Percentiles rank a stretch among this genome's conserved stretches.
Conservation (phyloP, 139 green algal species). For the Choricystis sp. region DNA sequence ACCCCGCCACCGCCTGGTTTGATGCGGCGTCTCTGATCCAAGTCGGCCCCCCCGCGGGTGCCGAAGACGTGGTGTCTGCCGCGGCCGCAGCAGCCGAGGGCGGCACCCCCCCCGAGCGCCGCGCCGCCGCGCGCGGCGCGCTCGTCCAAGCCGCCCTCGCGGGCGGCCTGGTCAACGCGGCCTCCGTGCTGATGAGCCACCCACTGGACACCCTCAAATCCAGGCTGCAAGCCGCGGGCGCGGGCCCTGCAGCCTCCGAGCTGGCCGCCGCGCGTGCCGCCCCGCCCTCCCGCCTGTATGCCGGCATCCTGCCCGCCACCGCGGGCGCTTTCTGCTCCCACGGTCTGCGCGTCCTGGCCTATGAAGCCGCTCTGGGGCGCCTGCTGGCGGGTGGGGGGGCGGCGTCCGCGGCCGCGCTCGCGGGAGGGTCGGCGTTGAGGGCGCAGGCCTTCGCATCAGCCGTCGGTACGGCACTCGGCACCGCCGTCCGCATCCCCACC, state of each 20-base stretch:
- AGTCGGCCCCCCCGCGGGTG: conserved; percentile 15
- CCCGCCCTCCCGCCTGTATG: conserved; percentile 32
- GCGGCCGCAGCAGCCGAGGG: not conserved
- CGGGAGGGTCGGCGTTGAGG: not conserved
- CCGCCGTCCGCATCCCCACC: conserved; percentile 38
- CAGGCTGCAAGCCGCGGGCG: conserved; percentile 29
- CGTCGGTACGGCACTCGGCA: conserved; percentile 41
- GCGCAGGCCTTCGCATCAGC: conserved; percentile 30
- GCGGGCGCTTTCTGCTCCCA: conserved; percentile 26
- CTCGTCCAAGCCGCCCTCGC: conserved; percentile 34
- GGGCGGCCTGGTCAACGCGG: conserved; percentile 31
- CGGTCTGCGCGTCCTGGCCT: conserved; percentile 35
- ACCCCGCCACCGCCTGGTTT: conserved; percentile 39
- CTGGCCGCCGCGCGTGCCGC: conserved; percentile 13
- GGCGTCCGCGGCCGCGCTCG: not conserved
- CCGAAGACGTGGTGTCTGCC: not conserved
- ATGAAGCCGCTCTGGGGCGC: conserved; percentile 22
- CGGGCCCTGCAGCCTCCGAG: conserved; percentile 10
- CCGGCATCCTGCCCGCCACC: conserved; percentile 28
- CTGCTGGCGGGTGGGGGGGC: conserved; percentile 5
- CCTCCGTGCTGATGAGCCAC: conserved; percentile 37
- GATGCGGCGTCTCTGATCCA: conserved; percentile 48
- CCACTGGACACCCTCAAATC: conserved; percentile 63
- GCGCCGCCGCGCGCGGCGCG: not conserved
- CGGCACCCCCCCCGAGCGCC: not conserved